Evolutionary conservation across 1,139 yeast species (phyloP).

Genomic region (Magnusiomyces clavatus): DNA sequence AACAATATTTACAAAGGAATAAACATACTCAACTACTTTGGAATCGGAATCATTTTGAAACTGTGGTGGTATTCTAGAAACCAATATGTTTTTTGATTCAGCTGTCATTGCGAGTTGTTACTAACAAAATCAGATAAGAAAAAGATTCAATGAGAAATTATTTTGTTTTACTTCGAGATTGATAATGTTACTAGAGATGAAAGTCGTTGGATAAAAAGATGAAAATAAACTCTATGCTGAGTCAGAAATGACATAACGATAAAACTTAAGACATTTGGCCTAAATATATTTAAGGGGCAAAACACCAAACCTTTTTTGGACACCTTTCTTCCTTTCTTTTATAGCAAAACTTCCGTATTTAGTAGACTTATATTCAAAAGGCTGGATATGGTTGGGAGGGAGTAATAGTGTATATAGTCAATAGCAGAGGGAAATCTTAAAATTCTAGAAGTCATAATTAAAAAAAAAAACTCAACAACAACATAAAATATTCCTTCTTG

Average conservation of each 20-base stretch:
- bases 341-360: too few relatives aligned
- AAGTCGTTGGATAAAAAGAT: background rate
- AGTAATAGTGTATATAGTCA: too few relatives aligned
- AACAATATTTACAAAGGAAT: background rate
- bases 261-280: too few relatives aligned
- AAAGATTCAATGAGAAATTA: background rate
- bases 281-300: too few relatives aligned
- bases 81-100: background rate
- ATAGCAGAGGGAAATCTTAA: too few relatives aligned
- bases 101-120: background rate
- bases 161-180: background rate
- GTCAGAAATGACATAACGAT: background rate
- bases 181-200: background rate
- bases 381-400: too few relatives aligned
- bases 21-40: conserved; percentile 18
- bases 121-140: background rate
- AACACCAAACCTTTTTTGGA: too few relatives aligned
- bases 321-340: too few relatives aligned
- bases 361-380: too few relatives aligned
- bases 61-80: conserved; percentile 14
- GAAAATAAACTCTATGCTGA: background rate
- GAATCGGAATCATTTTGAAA: conserved; percentile 15
- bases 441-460: too few relatives aligned
- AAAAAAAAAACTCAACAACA: too few relatives aligned
- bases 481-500: too few relatives aligned